A percentile compares a stretch with the other conserved stretches of the same genome.
These are phyloP conservation scores for Sporothrix protearum DNA, from an alignment of 2,329 filamentous ascomycete genomes.

Conservation along the genomic window DNA sequence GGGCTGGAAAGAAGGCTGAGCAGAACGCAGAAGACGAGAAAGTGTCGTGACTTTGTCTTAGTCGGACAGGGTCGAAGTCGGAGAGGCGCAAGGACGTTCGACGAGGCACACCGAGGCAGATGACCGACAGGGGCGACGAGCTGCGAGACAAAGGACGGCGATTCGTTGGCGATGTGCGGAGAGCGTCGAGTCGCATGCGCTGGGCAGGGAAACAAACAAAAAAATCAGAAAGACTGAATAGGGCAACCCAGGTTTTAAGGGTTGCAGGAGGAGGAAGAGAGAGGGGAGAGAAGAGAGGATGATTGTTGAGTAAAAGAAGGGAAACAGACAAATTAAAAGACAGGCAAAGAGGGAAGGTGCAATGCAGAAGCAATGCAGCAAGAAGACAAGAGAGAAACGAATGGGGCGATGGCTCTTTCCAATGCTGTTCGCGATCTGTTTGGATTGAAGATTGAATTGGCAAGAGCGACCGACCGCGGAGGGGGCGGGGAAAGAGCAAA, in stretches of 20 bases:
- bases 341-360: not conserved
- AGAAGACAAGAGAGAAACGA: not conserved
- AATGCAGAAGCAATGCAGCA: not conserved
- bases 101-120: not conserved
- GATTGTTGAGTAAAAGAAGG: not conserved
- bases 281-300: not conserved
- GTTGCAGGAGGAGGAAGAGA: not conserved
- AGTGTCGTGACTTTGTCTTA: not conserved
- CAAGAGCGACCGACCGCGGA: conserved; percentile 28
- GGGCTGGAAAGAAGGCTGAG: not conserved
- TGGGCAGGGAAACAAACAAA: not conserved
- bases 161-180: conserved; percentile 12
- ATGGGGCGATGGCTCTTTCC: conserved; percentile 25
- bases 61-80: not conserved
- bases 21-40: not conserved
- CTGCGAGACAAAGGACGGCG: not conserved
- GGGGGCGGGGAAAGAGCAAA: conserved; percentile 28
- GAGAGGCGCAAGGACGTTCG: not conserved
- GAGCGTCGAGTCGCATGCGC: not conserved
- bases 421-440: conserved; percentile 23
- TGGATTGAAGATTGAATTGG: conserved; percentile 24
- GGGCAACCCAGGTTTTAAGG: not conserved
- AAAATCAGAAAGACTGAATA: not conserved
- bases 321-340: not conserved
- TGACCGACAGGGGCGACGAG: not conserved